A percentile compares a stretch with the other conserved stretches of the same genome.
phyloP scores from a whole-genome alignment of 305 asterid species.

The Stenogyne calaminthoides region DNA sequence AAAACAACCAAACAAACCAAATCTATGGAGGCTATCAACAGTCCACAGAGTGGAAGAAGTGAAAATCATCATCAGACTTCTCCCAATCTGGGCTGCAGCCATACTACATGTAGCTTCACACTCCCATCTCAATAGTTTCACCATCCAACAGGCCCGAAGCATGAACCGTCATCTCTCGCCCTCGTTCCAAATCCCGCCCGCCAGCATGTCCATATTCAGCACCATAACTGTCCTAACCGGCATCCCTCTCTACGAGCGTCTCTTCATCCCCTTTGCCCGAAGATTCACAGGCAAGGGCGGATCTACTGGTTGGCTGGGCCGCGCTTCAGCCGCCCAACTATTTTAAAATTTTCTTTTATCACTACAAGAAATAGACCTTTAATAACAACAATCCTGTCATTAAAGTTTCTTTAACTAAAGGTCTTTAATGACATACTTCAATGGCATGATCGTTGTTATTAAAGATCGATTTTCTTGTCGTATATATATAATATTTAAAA shows the following conservation, averaged over 20 bases:
- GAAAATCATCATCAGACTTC: conserved; percentile 53
- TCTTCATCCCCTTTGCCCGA: conserved; percentile 62
- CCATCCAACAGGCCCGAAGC: conserved; percentile 71
- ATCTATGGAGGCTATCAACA: conserved; percentile 66
- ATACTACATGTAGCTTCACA: conserved; percentile 55
- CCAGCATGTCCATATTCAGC: conserved; percentile 63
- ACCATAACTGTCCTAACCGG: conserved; percentile 49
- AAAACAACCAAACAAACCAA: conserved; percentile 40
- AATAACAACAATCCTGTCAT: no score
- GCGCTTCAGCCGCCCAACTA: no score
- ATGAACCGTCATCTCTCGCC: conserved; percentile 65
- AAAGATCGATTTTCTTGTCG: no score
- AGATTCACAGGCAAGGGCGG: conserved; percentile 34
- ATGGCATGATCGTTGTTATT: no score
- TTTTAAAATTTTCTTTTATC: no score
- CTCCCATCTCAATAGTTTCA: conserved; percentile 58
- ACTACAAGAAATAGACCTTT: no score
- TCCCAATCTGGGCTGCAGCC: conserved; percentile 71
- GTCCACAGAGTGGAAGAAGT: conserved; percentile 77
- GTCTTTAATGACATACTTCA: no score
- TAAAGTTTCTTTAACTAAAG: no score
- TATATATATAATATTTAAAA: no score
- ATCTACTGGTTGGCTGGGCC: no score
- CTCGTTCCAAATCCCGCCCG: conserved; percentile 69
- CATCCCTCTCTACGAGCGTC: conserved; percentile 60